Evolutionary conservation across 2,329 filamentous ascomycete genomes (phyloP).

Genomic region (Pyrenophora graminea): DNA sequence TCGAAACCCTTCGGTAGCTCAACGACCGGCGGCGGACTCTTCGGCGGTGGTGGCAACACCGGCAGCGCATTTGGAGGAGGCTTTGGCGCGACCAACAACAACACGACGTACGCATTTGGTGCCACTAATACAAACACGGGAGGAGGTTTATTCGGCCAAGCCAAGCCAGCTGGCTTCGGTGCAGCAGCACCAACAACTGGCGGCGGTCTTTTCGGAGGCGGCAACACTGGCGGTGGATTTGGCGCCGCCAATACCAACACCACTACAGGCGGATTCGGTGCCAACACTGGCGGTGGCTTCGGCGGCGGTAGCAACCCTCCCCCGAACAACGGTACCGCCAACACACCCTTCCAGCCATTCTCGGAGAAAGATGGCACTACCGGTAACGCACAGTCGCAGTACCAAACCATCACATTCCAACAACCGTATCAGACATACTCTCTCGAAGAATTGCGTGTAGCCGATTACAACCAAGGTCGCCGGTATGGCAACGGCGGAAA

Average conservation of each 20-base stretch:
- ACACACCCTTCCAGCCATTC: conserved; percentile 66
- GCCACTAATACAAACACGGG: conserved; percentile 34
- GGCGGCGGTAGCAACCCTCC: conserved; percentile 25
- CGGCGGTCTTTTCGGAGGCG: conserved; percentile 37
- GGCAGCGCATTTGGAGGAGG: conserved; percentile 20
- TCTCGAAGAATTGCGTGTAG: conserved; percentile 68
- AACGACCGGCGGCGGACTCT: conserved; percentile 42
- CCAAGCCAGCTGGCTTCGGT: conserved; percentile 35
- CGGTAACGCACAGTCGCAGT: conserved; percentile 62
- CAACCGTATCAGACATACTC: conserved; percentile 87
- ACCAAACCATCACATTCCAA: conserved; percentile 79
- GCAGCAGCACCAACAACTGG: conserved; percentile 26
- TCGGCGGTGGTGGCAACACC: conserved; percentile 29
- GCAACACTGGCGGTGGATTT: conserved; percentile 34
- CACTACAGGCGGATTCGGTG: conserved; percentile 30
- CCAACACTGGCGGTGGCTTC: conserved; percentile 37
- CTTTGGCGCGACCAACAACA: conserved; percentile 21
- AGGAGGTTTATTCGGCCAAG: conserved; percentile 38
- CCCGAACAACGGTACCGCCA: conserved; percentile 65
- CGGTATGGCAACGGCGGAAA: conserved; percentile 76
- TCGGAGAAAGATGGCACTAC: conserved; percentile 72
- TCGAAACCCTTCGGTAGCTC: conserved; percentile 42
- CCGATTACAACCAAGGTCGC: conserved; percentile 86
- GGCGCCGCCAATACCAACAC: conserved; percentile 25
- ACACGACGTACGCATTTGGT: conserved; percentile 32